phyloP scores from a whole-genome alignment of 768 basidiomycete genomes.

The Cyclocybe cylindracea region DNA sequence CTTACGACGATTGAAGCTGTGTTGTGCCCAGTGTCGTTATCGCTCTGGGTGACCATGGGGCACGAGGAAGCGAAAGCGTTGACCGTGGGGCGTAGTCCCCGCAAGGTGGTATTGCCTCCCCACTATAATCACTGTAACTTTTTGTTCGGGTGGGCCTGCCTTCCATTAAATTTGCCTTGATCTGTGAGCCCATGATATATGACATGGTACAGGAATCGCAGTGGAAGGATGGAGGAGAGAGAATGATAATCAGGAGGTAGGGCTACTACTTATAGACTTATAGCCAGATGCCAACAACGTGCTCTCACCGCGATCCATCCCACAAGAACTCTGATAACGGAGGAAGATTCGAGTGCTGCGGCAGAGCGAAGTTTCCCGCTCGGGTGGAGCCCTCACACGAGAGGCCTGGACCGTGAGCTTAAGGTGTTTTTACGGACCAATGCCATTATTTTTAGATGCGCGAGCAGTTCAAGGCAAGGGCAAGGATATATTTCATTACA shows the following conservation, averaged over 20 bases:
- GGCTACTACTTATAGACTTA: too few species aligned
- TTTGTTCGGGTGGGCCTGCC: constrained; percentile 21
- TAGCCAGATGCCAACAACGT: too few species aligned
- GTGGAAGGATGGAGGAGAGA: background rate
- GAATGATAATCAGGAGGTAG: background rate
- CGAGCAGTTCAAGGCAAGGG: too few species aligned
- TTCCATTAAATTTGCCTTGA: constrained; percentile 17
- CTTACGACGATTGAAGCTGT: constrained; percentile 4
- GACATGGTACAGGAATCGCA: background rate
- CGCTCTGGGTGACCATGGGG: constrained; percentile 13
- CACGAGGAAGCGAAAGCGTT: background rate
- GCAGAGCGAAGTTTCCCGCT: too few species aligned
- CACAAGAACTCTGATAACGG: too few species aligned
- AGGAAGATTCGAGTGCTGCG: too few species aligned
- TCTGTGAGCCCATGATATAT: constrained; percentile 2
- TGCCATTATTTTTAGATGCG: too few species aligned
- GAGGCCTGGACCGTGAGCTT: too few species aligned
- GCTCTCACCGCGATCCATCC: too few species aligned
- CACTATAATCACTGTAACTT: constrained; percentile 16
- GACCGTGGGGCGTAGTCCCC: constrained; percentile 15
- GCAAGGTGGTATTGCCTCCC: constrained; percentile 18
- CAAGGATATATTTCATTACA: too few species aligned
- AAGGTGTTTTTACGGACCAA: too few species aligned
- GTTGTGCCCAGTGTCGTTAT: background rate
- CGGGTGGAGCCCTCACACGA: too few species aligned